Evolutionary conservation across 2,329 filamentous ascomycete genomes (phyloP).

Genomic region (Macrophomina pseudophaseolina): DNA sequence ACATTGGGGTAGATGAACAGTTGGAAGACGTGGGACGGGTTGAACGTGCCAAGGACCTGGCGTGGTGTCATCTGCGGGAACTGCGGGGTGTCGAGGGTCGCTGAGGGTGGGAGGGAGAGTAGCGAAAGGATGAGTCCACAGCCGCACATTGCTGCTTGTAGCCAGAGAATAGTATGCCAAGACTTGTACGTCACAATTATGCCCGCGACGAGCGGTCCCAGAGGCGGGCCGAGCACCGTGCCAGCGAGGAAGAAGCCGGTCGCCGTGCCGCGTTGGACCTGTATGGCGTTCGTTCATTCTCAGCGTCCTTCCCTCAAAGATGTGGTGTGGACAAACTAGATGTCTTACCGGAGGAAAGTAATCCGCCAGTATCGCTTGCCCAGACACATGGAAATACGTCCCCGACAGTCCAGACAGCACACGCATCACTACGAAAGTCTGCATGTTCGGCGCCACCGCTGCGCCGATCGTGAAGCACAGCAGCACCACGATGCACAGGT

Average conservation of each 20-base stretch:
- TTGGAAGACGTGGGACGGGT: slow-evolving; percentile 33
- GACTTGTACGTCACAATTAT: slow-evolving; percentile 39
- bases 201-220: slow-evolving; percentile 42
- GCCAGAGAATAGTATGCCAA: slow-evolving; percentile 42
- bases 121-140: slow-evolving; percentile 36
- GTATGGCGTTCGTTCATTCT: background rate
- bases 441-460: slow-evolving; percentile 28
- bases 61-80: background rate
- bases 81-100: background rate
- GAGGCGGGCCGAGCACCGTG: slow-evolving; percentile 49
- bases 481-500: slow-evolving; percentile 28
- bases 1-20: slow-evolving; percentile 35
- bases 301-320: background rate
- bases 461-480: slow-evolving; percentile 30
- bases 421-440: slow-evolving; percentile 30
- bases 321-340: background rate
- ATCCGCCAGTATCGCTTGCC: slow-evolving; percentile 32
- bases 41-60: slow-evolving; percentile 30
- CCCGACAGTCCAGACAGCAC: slow-evolving; percentile 31
- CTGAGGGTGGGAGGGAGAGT: slow-evolving; percentile 31
- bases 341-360: slow-evolving; percentile 31
- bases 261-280: slow-evolving; percentile 50
- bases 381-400: slow-evolving; percentile 32
- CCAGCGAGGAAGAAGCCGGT: slow-evolving; percentile 52
- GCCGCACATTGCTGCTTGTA: slow-evolving; percentile 40